phyloP scores from a whole-genome alignment of 1,139 yeast genomes.

The Suhomyces bribrorum region DNA sequence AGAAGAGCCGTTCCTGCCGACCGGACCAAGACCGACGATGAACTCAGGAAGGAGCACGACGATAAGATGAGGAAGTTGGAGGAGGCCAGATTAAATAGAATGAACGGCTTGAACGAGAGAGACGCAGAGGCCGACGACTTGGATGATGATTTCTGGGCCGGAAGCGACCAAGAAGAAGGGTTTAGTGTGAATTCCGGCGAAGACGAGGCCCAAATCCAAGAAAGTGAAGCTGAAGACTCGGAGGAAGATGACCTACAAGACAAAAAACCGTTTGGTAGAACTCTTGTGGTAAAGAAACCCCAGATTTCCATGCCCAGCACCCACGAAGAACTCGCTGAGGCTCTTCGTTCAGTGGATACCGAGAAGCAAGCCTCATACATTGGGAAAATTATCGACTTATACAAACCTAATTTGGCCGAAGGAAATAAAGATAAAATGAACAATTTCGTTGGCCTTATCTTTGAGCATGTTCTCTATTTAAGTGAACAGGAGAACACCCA shows the following conservation, averaged over 20 bases:
- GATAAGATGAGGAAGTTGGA: constrained; percentile 71
- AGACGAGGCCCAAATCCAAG: constrained; percentile 22
- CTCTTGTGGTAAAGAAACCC: constrained; percentile 14
- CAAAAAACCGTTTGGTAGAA: constrained; percentile 12
- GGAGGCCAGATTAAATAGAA: constrained; percentile 74
- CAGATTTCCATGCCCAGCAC: constrained; percentile 55
- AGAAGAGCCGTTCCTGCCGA: constrained; percentile 95
- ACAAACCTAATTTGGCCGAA: constrained; percentile 75
- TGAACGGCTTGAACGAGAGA: constrained; percentile 70
- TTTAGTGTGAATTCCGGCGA: constrained; percentile 25
- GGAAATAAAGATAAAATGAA: constrained; percentile 83
- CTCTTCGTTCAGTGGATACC: constrained; percentile 37
- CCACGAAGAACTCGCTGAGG: constrained; percentile 49
- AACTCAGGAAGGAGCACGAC: constrained; percentile 65
- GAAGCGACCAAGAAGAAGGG: constrained; percentile 51
- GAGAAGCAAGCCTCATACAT: constrained; percentile 51
- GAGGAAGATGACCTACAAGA: constrained; percentile 2
- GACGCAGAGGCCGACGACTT: constrained; percentile 70
- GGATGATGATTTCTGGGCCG: constrained; percentile 60
- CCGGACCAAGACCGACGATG: constrained; percentile 90
- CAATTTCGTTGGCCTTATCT: constrained; percentile 60
- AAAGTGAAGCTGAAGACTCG: constrained; percentile 12
- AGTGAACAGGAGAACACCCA: constrained; percentile 33
- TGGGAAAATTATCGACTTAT: constrained; percentile 55
- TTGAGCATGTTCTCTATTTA: constrained; percentile 60